Base-by-base conservation (phyloP, 805 yeast genomes). In the Candida ascalaphidarum region DNA sequence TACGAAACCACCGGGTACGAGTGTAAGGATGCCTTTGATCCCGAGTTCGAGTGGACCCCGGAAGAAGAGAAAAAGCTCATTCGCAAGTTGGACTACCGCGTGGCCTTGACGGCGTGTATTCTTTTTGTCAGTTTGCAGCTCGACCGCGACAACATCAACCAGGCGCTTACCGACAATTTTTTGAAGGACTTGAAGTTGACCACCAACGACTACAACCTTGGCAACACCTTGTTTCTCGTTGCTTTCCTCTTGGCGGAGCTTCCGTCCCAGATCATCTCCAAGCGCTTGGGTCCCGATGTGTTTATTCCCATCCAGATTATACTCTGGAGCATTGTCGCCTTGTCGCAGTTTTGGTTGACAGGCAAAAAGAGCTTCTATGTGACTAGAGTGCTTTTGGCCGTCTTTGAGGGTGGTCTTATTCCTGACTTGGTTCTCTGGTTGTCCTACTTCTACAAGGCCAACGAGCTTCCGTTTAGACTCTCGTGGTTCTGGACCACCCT, bases 261-360 rank as follows among this genome's bases (percentile, higher is more conserved):
- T 9, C 84, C 84, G 1, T 74, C 81, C 2, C 82, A 77, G 43
- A 55, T 77, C 37, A 57, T 77, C 18, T 69, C 80, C n/a, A 77
- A 78, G 47, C 62, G 60, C 29, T 29, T 77, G 20, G 85, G 84
- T 10, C 71, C 80, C 3, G 82, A 76, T 41, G 40, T 59, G 15
- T 74, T 78, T 70, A 68, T 77, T 35, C 81, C 82, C 3, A 49
- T 60, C 22, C 81, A 77, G 41, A 63, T 77, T 48, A 40, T 56
- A 14, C 34, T 62, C 1, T 77, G 84, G 84, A 64, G 74, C 27
- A 34, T 67, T 7, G 74, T 77, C 11, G 69, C 79, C 3, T 52
- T 70, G 23, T 50, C 55, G 25, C 83, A 77, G 45, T 65, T 65
- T 23, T 58, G 56, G 11, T 49, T 77, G 31, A 50, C 37, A 2